phyloP scores from a whole-genome alignment of 768 basidiomycete genomes.

The Rhodotorula toruloides region DNA sequence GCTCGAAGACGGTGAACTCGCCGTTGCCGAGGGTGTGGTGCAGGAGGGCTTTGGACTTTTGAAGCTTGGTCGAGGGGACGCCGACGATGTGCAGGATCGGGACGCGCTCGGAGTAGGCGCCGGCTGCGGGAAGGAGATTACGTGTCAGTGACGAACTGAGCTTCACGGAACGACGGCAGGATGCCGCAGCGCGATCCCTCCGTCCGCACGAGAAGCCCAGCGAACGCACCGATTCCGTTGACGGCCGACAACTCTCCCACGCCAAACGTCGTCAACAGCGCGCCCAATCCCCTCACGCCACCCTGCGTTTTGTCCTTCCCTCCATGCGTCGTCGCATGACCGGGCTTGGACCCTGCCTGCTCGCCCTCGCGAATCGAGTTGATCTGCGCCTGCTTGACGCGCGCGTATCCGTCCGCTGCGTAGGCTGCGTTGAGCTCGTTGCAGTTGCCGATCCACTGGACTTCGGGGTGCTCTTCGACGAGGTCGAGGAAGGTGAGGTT shows the following conservation, averaged over 20 bases:
- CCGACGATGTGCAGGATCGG: slow-evolving; percentile 86
- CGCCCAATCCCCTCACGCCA: slow-evolving; percentile 31
- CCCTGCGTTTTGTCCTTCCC: slow-evolving; percentile 31
- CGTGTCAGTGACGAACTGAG: no score
- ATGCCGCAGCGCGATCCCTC: no score
- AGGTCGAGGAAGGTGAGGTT: slow-evolving; percentile 40
- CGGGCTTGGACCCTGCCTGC: slow-evolving; percentile 5
- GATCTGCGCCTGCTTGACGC: slow-evolving; percentile 60
- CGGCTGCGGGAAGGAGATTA: slow-evolving; percentile 35
- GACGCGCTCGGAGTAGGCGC: slow-evolving; percentile 73
- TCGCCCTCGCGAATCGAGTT: slow-evolving; percentile 7
- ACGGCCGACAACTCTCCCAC: slow-evolving; percentile 89
- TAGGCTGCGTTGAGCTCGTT: slow-evolving; percentile 66
- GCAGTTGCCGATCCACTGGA: slow-evolving; percentile 36
- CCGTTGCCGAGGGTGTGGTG: slow-evolving; percentile 85
- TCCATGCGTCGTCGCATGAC: background rate
- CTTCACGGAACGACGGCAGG: no score
- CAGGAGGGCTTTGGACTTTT: slow-evolving; percentile 65
- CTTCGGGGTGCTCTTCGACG: slow-evolving; percentile 28
- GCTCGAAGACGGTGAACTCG: slow-evolving; percentile 67
- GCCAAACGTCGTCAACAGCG: slow-evolving; percentile 66
- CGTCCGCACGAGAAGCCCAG: no score
- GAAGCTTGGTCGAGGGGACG: slow-evolving; percentile 67
- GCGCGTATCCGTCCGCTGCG: slow-evolving; percentile 78
- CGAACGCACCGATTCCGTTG: slow-evolving; percentile 64